phyloP scores from a whole-genome alignment of 148 eudicot species.

The Fagopyrum homotropicum region DNA sequence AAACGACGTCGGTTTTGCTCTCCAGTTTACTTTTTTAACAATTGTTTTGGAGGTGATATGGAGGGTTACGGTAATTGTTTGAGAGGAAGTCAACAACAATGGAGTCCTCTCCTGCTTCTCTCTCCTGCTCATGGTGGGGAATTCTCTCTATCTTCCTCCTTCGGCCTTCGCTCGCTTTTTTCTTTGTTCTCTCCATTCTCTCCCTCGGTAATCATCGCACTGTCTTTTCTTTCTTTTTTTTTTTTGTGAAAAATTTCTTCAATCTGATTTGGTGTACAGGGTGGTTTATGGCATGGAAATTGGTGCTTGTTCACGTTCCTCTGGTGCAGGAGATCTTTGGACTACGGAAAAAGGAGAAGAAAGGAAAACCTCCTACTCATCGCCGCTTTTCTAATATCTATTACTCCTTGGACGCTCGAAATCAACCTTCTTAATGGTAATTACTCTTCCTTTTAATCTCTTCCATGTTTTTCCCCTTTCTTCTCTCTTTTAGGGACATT shows the following conservation, averaged over 20 bases:
- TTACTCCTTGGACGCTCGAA: conserved; percentile 20
- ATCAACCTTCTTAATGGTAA: background rate
- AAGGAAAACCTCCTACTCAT: conserved; percentile 42
- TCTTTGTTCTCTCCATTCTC: conserved; percentile 47
- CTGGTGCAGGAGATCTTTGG: conserved; percentile 81
- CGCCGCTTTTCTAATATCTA: conserved; percentile 38
- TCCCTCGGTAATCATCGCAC: conserved; percentile 33
- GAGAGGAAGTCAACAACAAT: no score
- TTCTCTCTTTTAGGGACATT: no score
- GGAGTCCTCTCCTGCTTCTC: background rate
- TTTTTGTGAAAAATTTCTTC: background rate
- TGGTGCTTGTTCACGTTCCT: conserved; percentile 81
- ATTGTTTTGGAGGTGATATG: no score
- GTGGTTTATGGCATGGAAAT: conserved; percentile 83
- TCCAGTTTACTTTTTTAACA: no score
- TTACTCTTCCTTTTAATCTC: background rate
- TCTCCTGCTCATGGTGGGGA: conserved; percentile 29
- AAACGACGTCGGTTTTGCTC: no score
- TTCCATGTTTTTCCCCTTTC: background rate
- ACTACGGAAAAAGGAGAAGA: conserved; percentile 49
- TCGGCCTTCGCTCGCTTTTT: conserved; percentile 51
- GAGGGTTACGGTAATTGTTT: no score
- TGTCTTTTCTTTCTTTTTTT: background rate
- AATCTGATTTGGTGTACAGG: conserved; percentile 25
- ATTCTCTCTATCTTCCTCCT: conserved; percentile 34